Evolutionary conservation across 2,329 filamentous ascomycete species (phyloP).

Genomic region (Fusarium udum): DNA sequence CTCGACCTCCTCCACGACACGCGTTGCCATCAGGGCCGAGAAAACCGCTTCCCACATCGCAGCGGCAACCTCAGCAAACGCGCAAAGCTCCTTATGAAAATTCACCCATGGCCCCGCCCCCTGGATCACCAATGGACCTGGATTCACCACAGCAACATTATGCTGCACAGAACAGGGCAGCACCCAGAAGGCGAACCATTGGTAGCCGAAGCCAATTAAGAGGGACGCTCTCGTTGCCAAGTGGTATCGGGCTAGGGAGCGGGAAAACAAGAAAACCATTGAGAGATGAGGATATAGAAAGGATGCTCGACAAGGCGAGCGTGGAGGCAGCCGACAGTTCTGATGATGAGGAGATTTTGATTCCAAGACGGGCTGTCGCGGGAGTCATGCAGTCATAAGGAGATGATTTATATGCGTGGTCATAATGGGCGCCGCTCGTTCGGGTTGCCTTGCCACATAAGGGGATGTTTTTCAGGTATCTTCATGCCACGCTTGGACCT

Average conservation of each 20-base stretch:
- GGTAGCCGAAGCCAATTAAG: constrained; percentile 51
- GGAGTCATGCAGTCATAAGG: constrained; percentile 44
- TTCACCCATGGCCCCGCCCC: constrained; percentile 51
- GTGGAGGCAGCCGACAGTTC: constrained; percentile 63
- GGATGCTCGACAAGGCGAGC: constrained; percentile 64
- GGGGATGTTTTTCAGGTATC: background rate
- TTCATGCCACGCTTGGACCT: background rate
- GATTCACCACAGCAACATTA: constrained; percentile 49
- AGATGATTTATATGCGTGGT: background rate
- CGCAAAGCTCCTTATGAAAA: constrained; percentile 61
- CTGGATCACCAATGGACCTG: constrained; percentile 59
- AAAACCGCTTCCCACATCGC: constrained; percentile 61
- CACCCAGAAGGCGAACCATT: constrained; percentile 56
- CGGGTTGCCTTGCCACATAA: background rate
- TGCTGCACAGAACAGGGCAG: constrained; percentile 46
- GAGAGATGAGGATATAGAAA: constrained; percentile 66
- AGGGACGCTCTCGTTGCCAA: constrained; percentile 59
- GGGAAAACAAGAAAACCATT: constrained; percentile 52
- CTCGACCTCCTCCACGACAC: constrained; percentile 42
- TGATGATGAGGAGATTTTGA: constrained; percentile 66
- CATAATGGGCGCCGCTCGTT: background rate
- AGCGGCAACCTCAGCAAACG: constrained; percentile 53
- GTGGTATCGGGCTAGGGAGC: constrained; percentile 56
- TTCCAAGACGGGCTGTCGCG: constrained; percentile 49
- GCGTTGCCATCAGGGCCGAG: constrained; percentile 60